Evolutionary conservation across 2,329 filamentous ascomycete species (phyloP).

Genomic region (Clarireedia monteithiana): DNA sequence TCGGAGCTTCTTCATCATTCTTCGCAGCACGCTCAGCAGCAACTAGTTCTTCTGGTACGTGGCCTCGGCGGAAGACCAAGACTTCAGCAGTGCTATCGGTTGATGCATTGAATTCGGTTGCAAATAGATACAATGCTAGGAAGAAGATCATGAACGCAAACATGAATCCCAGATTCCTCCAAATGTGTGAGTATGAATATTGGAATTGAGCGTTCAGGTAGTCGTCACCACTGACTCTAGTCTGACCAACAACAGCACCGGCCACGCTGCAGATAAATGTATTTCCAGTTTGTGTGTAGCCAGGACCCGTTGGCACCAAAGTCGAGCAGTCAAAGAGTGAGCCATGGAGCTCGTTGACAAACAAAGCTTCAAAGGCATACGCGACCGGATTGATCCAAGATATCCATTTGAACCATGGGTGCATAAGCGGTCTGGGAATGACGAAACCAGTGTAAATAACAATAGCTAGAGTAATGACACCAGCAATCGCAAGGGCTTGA

Average conservation of each 20-base stretch:
- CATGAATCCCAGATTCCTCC: slow-evolving; percentile 58
- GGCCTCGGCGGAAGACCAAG: slow-evolving; percentile 63
- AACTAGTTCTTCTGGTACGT: slow-evolving; percentile 27
- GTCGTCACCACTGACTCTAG: slow-evolving; percentile 48
- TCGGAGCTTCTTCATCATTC: slow-evolving; percentile 35
- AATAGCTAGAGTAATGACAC: slow-evolving; percentile 36
- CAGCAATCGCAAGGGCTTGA: slow-evolving; percentile 53
- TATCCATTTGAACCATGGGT: slow-evolving; percentile 75
- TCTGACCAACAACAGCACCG: slow-evolving; percentile 46
- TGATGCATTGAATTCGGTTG: slow-evolving; percentile 55
- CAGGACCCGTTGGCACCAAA: slow-evolving; percentile 17
- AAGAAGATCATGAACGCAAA: slow-evolving; percentile 59
- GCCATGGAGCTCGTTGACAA: slow-evolving; percentile 70
- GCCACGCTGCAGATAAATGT: slow-evolving; percentile 46
- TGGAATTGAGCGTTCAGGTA: slow-evolving; percentile 49
- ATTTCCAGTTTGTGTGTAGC: slow-evolving; percentile 13
- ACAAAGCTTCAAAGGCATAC: slow-evolving; percentile 73
- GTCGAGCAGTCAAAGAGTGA: slow-evolving; percentile 17
- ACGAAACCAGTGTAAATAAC: slow-evolving; percentile 34
- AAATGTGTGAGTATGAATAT: slow-evolving; percentile 42
- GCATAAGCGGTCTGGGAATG: slow-evolving; percentile 49
- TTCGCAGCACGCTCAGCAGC: slow-evolving; percentile 19
- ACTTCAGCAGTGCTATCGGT: slow-evolving; percentile 71
- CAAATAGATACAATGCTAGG: slow-evolving; percentile 51
- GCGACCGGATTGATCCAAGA: slow-evolving; percentile 55